Base-by-base conservation (phyloP, 2,329 filamentous ascomycete genomes). In the Tolypocladium capitatum region DNA sequence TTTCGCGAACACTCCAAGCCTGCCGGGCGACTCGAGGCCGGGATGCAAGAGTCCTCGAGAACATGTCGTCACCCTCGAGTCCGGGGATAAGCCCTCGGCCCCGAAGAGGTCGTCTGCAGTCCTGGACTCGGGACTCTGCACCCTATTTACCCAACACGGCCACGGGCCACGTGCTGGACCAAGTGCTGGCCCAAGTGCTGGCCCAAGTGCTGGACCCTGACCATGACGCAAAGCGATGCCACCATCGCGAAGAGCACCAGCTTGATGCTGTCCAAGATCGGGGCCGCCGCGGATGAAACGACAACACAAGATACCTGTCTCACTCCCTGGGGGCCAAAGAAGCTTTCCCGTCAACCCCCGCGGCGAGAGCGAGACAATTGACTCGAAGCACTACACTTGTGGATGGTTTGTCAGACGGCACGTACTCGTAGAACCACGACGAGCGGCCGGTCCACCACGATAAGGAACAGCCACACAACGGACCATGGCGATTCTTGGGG, bases 1-100 rank as follows among this genome's bases (percentile, higher is more conserved):
- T n/a, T 43, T 43, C 42, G 42, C 28, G 42, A 43, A 43, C 28
- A n/a, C 28, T 43, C 42, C 42, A 32, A 43, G 41, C 34, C 34
- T 11, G 10, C 28, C 28, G 28, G 18, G n/a, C 16, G 34, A 36
- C 9, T 36, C 34, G 34, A 32, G 31, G 31, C 13, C 4, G 14
- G 13, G 31, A 32, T 32, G 31, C 31, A 14, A 14, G 13, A 14
- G 28, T 3, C 16, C 24, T 28, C 38, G 24, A 41, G 38, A 18
- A 18, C 16, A 40, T 16, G 27, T 28, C 14, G 24, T 28, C 24
- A 28, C 16, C 14, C 27, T n/a, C 10, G 24, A n/a, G n/a, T n/a
- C n/a, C n/a, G n/a, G 9, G 14, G 24, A n/a, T 5, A 4, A 20
- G 10, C 34, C 5, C n/a, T 20, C 10, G 18, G 34, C 18, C 6